Conservation (phyloP, 2,329 filamentous ascomycete species). For the Phialophora expanda region DNA sequence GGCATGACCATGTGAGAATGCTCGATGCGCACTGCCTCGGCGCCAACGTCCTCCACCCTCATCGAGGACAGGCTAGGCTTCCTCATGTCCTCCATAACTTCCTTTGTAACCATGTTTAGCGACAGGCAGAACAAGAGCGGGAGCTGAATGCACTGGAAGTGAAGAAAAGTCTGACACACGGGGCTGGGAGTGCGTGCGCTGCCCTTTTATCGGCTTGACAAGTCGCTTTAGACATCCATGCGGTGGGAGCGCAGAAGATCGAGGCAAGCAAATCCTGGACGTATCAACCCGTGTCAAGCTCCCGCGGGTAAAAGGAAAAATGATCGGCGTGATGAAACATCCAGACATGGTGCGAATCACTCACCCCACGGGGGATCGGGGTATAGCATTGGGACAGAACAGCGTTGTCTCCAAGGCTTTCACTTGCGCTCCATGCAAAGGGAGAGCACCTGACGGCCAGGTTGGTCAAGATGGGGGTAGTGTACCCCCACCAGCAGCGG, state of each 20-base stretch:
- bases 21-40: slow-evolving; percentile 26
- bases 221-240: too few relatives aligned
- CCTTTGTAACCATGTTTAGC: slow-evolving; percentile 6
- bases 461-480: neutral
- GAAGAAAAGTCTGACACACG: neutral
- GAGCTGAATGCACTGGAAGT: neutral
- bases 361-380: neutral
- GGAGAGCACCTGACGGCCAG: neutral
- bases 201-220: neutral
- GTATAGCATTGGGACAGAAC: neutral
- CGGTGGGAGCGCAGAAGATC: neutral
- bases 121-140: neutral
- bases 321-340: neutral
- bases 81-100: slow-evolving; percentile 7
- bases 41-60: slow-evolving; percentile 26
- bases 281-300: neutral
- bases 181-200: neutral
- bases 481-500: neutral
- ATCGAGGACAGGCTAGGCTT: slow-evolving; percentile 2
- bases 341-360: neutral
- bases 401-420: neutral
- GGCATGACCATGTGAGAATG: slow-evolving; percentile 26
- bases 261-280: neutral
- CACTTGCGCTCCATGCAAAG: neutral
- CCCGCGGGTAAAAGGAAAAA: neutral